These are phyloP conservation scores for Ogataea neopini DNA, from an alignment of 805 yeast genomes.

Conservation along the genomic window DNA sequence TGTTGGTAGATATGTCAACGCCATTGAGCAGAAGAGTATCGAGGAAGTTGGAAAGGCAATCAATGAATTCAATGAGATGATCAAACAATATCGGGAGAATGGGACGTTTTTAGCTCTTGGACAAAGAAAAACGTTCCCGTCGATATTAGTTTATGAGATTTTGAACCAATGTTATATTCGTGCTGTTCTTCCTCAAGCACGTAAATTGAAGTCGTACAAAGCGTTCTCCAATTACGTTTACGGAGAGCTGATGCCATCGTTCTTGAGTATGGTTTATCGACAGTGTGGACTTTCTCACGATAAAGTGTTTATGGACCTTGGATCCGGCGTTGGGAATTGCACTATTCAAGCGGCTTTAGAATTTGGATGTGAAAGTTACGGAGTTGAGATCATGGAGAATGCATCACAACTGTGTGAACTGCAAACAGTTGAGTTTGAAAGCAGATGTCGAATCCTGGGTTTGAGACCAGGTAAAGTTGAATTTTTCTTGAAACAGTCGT, in stretches of 20 bases:
- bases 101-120: conserved; percentile 28
- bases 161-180: conserved; percentile 73
- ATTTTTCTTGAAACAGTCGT: conserved; percentile 67
- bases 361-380: conserved; percentile 80
- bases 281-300: conserved; percentile 55
- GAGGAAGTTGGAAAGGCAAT: conserved; percentile 36
- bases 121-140: conserved; percentile 34
- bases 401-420: conserved; percentile 67
- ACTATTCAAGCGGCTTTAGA: conserved; percentile 87
- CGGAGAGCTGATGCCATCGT: conserved; percentile 84
- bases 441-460: conserved; percentile 65
- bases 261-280: conserved; percentile 64
- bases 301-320: conserved; percentile 78
- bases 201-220: conserved; percentile 64
- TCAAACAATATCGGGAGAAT: conserved; percentile 37
- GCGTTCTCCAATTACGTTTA: conserved; percentile 90
- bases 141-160: conserved; percentile 60
- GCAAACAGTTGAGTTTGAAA: conserved; percentile 59
- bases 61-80: conserved; percentile 44
- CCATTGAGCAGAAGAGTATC: conserved; percentile 34
- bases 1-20: conserved; percentile 39
- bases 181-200: conserved; percentile 73
- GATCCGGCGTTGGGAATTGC: conserved; percentile 95
- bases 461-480: conserved; percentile 55
- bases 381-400: conserved; percentile 86